Evolutionary conservation across 345 rosid species (phyloP).

Genomic region (Gossypium stocksii): DNA sequence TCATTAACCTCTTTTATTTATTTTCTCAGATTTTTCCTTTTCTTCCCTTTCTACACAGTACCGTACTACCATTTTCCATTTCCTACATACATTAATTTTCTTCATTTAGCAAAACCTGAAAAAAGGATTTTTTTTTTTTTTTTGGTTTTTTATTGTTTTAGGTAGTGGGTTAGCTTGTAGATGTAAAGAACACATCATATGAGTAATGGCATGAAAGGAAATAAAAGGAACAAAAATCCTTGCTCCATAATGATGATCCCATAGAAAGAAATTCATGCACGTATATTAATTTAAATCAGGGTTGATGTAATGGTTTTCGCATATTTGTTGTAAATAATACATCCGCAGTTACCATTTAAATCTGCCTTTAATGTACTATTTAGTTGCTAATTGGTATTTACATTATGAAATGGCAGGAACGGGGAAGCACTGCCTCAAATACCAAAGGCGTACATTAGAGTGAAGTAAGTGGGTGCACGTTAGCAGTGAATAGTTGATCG

Average conservation of each 20-base stretch:
- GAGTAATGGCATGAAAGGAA: background rate
- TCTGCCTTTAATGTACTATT: too few relatives aligned
- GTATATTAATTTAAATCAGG: too few relatives aligned
- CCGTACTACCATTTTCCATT: background rate
- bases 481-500: conserved; percentile 12
- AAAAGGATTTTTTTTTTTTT: too few relatives aligned
- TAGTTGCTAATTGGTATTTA: background rate
- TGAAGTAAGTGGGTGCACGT: conserved; percentile 35
- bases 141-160: background rate
- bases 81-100: background rate
- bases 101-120: background rate
- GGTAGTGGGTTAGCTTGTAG: background rate
- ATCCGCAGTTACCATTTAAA: too few relatives aligned
- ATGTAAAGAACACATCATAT: background rate
- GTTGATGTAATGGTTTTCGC: too few relatives aligned
- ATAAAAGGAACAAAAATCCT: background rate
- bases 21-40: background rate
- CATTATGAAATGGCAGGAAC: conserved; percentile 14
- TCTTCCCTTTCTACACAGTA: background rate
- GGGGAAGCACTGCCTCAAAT: conserved; percentile 38
- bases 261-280: background rate
- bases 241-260: background rate
- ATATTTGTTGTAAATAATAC: background rate
- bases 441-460: conserved; percentile 39
- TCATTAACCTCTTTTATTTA: background rate